Percentiles rank a stretch among this genome's conserved stretches.
Conservation (phyloP, 1,284 basidiomycete species). For the Termitomyces sp. region DNA sequence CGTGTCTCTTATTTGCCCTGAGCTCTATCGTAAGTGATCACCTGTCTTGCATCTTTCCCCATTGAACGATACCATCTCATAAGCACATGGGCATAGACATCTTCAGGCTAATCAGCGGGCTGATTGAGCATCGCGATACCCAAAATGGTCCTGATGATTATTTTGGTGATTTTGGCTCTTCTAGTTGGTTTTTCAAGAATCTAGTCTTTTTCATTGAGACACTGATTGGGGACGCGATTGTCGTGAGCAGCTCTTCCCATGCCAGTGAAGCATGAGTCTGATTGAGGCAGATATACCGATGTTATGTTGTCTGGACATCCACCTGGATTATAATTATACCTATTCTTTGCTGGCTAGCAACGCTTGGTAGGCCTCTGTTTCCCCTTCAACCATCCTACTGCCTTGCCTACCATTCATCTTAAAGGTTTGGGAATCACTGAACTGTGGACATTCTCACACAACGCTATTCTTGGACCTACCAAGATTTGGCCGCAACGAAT, state of each 20-base stretch:
- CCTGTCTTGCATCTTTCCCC: background rate
- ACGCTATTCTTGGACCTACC: background rate
- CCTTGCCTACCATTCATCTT: background rate
- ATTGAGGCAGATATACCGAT: constrained; percentile 2
- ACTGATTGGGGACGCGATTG: background rate
- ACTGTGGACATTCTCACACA: background rate
- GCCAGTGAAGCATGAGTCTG: background rate
- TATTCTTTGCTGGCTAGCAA: background rate
- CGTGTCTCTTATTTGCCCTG: background rate
- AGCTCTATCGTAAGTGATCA: background rate
- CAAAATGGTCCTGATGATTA: background rate
- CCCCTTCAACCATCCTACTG: background rate
- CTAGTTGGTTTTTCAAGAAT: background rate
- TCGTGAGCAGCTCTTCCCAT: background rate
- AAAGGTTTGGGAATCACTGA: background rate
- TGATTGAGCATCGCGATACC: background rate
- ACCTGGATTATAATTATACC: background rate
- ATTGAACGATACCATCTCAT: too few species aligned
- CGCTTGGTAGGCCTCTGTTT: background rate
- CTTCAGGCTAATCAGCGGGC: background rate
- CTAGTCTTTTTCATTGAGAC: background rate
- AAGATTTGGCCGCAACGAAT: background rate
- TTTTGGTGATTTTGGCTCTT: background rate
- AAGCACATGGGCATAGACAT: background rate
- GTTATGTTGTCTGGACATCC: constrained; percentile 7